Base-by-base conservation (phyloP, 2,329 filamentous ascomycete species). In the Didymella segeticola region DNA sequence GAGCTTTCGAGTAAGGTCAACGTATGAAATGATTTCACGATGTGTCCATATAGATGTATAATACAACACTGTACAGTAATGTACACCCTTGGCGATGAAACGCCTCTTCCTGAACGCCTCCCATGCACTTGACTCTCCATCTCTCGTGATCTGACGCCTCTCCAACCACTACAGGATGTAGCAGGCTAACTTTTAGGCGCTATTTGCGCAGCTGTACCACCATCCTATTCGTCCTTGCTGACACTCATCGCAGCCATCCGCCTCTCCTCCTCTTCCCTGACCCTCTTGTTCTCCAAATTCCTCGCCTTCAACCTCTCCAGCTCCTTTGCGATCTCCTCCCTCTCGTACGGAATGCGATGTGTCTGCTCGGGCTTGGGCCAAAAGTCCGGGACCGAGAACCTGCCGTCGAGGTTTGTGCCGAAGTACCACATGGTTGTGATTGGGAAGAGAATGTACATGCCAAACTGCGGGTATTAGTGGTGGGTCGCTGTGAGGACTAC, bases 341-440 rank as follows among this genome's bases (percentile, higher is more conserved):
- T 81, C 64, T 95, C 90, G 55, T 85, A 85, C 1, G 91, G 91
- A 38, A 95, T 84, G 68, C 83, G 85, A 77, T 95, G 88, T 56
- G 88, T 88, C 72, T 93, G 83, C 60, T 89, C 87, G 4, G 86
- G 82, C 69, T 88, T 91, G 23, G 95, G 95, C 95, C 95, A 99
- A 82, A 99, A 99, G 53, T 89, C 90, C 19, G 89, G 87, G 1
- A 98, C 91, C 41, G 84, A 80, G 81, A 99, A 99, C 39, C 61
- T 66, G 63, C 89, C 84, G 78, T 99, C 95, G 72, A 99, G 90
- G 77, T 99, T 99, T 51, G 93, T 96, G 73, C 95, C 95, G 77
- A 98, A 99, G 82, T 99, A 99, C 83, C 96, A 98, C 95, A 99
- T 99, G 82, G 95, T 93, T 67, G 91, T 92, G 70, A 99, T 98